These are phyloP conservation scores for Gymnopus androsaceus DNA, from an alignment of 1,284 basidiomycete genomes.

Conservation along the genomic window DNA sequence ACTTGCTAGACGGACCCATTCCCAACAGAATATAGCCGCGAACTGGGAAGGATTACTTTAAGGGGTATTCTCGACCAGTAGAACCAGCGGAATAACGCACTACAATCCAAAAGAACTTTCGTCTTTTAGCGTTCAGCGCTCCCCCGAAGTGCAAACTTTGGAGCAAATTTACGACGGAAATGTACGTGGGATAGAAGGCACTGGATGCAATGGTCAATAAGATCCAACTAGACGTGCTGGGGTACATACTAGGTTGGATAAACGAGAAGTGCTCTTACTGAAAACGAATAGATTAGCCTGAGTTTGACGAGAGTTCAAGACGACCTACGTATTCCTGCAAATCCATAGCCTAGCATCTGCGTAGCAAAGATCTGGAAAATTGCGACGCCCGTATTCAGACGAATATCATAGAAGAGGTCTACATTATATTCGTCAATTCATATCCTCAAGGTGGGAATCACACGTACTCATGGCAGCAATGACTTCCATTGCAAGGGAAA, in stretches of 20 bases:
- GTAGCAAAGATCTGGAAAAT: conserved; percentile 60
- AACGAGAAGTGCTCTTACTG: conserved; percentile 53
- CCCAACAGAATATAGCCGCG: conserved; percentile 50
- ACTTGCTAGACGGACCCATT: conserved; percentile 1
- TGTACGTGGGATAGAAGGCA: conserved; percentile 53
- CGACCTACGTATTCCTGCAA: conserved; percentile 48
- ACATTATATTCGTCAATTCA: background rate
- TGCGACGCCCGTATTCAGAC: conserved; percentile 50
- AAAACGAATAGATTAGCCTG: conserved; percentile 14
- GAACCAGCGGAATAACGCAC: conserved; percentile 29
- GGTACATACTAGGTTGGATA: conserved; percentile 55
- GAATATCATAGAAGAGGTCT: conserved; percentile 56
- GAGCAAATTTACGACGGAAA: conserved; percentile 52
- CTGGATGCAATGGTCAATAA: too few relatives aligned
- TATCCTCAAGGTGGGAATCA: conserved; percentile 6
- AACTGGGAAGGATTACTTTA: conserved; percentile 31
- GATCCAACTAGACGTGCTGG: background rate
- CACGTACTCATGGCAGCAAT: conserved; percentile 52
- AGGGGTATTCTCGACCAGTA: background rate
- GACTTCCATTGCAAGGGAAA: conserved; percentile 59
- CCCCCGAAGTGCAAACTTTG: conserved; percentile 56
- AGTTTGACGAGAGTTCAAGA: background rate
- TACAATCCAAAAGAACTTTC: conserved; percentile 58
- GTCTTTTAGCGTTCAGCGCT: conserved; percentile 49
- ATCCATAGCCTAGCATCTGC: conserved; percentile 61